Base-by-base conservation (phyloP, 2,329 filamentous ascomycete genomes). In the Fusarium sp. region DNA sequence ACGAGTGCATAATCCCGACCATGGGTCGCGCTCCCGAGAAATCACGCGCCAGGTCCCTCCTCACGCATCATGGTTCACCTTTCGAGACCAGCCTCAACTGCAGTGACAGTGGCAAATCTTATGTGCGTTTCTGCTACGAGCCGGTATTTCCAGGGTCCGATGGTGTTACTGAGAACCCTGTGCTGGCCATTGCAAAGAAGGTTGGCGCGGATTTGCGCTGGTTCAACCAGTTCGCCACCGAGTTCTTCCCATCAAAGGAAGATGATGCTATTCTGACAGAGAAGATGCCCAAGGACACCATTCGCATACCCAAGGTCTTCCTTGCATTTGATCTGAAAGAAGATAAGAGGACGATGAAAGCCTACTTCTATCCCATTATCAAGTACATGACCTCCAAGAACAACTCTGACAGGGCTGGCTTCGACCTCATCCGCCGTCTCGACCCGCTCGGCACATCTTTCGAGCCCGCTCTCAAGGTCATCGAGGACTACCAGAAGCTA, bases 321-420 rank as follows among this genome's bases (percentile, higher is more conserved):
- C 64, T 76, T 1, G 73, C 73, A 2, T 73, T 75, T 37, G 73
- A 75, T n/a, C 74, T 75, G n/a, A 65, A 71, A 11, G 70, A 71
- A 1, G 58, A 50, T 7, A 63, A 68, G 13, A 62, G 65, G 18
- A 48, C 68, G 1, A 70, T 75, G 60, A 75, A 74, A 47, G 72
- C 71, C 4, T 76, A 76, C 40, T 76, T 75, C 50, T 75, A 65
- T 37, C 73, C 74, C 11, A 47, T 73, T 7, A 71, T 73, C 55
- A 75, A 76, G 60, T 73, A 69, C 34, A 68, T 75, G 30, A 69
- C 71, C 23, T 70, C 69, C 7, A 69, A 70, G 11, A 44, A 51
- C 7, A 65, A 74, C 18, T 65, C 69, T 1, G 74, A 76, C 11
- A 55, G 52, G 23, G 57, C 68, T 46, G 65, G 63, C 4, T 75